phyloP scores from a whole-genome alignment of 2,329 filamentous ascomycete species.

The Chaetomiaceae sp. region DNA sequence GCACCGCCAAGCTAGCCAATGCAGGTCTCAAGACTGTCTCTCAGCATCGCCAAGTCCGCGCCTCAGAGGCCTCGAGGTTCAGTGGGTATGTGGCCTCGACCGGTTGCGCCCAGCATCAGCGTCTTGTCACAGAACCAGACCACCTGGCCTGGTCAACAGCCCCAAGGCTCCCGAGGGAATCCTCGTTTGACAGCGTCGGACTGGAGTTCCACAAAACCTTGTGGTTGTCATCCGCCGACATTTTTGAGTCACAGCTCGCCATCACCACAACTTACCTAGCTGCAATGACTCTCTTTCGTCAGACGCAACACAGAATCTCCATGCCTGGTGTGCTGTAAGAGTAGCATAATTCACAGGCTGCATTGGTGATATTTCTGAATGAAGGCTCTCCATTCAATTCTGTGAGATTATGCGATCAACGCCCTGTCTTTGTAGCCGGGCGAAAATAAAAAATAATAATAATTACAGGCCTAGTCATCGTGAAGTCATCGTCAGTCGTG shows the following conservation, averaged over 20 bases:
- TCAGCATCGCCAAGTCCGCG: not conserved
- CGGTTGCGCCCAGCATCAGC: too few relatives aligned
- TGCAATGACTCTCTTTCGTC: not conserved
- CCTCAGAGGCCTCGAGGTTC: not conserved
- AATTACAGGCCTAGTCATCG: slow-evolving; percentile 6
- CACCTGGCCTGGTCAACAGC: not conserved
- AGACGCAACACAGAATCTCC: too few relatives aligned
- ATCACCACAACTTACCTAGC: not conserved
- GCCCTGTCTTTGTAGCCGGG: not conserved
- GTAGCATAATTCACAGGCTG: too few relatives aligned
- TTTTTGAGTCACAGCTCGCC: not conserved
- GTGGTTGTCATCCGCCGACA: slow-evolving; percentile 2
- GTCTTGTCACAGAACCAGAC: too few relatives aligned
- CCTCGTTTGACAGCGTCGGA: not conserved
- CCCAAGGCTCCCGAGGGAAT: too few relatives aligned
- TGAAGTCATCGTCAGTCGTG: slow-evolving; percentile 14
- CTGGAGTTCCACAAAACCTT: not conserved
- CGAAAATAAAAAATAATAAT: not conserved
- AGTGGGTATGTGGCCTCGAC: not conserved
- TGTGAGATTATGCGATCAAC: too few relatives aligned
- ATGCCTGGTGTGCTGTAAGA: too few relatives aligned
- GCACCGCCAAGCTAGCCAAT: not conserved
- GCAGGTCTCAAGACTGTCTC: not conserved
- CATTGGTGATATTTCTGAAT: too few relatives aligned
- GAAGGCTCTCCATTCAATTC: too few relatives aligned